phyloP scores from a whole-genome alignment of 2,329 filamentous ascomycete species.

The Helotiales sp. region DNA sequence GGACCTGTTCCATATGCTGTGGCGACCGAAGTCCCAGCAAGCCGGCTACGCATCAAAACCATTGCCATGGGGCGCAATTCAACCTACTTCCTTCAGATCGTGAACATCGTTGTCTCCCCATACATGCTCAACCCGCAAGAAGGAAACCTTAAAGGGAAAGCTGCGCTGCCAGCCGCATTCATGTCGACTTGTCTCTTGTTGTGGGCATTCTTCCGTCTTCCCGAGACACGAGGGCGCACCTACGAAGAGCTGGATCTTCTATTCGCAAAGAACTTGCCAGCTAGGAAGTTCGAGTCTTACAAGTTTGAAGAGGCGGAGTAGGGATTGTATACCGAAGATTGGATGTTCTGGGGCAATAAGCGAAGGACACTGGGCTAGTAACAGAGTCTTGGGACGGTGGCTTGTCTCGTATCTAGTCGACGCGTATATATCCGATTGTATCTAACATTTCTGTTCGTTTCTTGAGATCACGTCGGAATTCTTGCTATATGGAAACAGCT shows the following conservation, averaged over 20 bases:
- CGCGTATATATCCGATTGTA: too few relatives aligned
- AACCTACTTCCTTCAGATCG: slow-evolving; percentile 45
- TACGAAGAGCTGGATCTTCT: slow-evolving; percentile 19
- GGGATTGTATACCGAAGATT: too few relatives aligned
- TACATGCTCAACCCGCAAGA: slow-evolving; percentile 61
- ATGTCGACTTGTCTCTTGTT: slow-evolving; percentile 47
- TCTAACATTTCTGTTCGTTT: too few relatives aligned
- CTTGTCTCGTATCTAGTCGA: too few relatives aligned
- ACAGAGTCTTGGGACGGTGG: too few relatives aligned
- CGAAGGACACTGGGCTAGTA: too few relatives aligned
- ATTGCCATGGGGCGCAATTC: slow-evolving; percentile 43
- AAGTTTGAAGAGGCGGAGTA: not conserved
- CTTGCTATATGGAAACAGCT: too few relatives aligned
- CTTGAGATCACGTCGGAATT: too few relatives aligned
- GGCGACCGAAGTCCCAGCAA: slow-evolving; percentile 48
- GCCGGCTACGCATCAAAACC: slow-evolving; percentile 35
- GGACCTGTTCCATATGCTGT: slow-evolving; percentile 51
- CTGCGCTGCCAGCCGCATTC: slow-evolving; percentile 49
- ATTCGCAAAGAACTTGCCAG: slow-evolving; percentile 48
- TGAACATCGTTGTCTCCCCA: slow-evolving; percentile 63
- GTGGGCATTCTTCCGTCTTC: slow-evolving; percentile 48
- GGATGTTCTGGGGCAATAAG: too few relatives aligned
- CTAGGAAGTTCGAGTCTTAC: not conserved
- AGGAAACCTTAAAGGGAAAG: slow-evolving; percentile 45
- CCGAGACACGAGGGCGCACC: slow-evolving; percentile 44